Conservation (phyloP, 495 filamentous ascomycete species). For the Penicillium waksmanii region DNA sequence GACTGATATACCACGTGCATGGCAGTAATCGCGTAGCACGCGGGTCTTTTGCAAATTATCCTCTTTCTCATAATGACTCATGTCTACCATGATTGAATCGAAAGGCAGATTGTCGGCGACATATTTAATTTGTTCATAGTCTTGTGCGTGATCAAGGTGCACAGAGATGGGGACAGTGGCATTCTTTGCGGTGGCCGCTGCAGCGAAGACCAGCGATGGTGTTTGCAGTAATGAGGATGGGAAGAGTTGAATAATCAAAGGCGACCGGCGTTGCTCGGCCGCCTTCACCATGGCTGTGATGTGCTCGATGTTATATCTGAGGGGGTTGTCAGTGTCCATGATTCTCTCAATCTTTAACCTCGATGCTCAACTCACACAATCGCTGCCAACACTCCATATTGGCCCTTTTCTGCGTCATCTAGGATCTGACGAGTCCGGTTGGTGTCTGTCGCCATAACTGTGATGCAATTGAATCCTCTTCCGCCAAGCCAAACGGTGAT, state of each 20-base stretch:
- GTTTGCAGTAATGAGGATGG: slow-evolving; percentile 72
- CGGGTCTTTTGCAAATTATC: slow-evolving; percentile 68
- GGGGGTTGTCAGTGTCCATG: neutral
- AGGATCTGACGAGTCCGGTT: slow-evolving; percentile 67
- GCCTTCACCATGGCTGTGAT: slow-evolving; percentile 71
- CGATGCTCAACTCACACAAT: slow-evolving; percentile 37
- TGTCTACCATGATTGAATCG: slow-evolving; percentile 74
- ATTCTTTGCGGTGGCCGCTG: slow-evolving; percentile 56
- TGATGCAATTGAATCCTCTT: neutral
- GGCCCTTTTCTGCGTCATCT: slow-evolving; percentile 58
- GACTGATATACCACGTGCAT: slow-evolving; percentile 64
- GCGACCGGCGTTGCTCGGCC: slow-evolving; percentile 66
- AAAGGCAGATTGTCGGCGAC: slow-evolving; percentile 62
- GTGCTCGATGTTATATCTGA: slow-evolving; percentile 71
- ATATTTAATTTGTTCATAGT: slow-evolving; percentile 58
- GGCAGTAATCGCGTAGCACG: slow-evolving; percentile 65
- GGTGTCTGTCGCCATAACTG: slow-evolving; percentile 12
- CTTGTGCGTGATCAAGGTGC: slow-evolving; percentile 70
- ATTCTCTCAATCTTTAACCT: neutral
- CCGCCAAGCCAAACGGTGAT: neutral
- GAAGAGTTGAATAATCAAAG: slow-evolving; percentile 74
- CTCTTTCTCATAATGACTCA: slow-evolving; percentile 73
- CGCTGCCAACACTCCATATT: slow-evolving; percentile 68
- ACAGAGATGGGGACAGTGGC: slow-evolving; percentile 67
- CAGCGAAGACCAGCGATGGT: slow-evolving; percentile 55